Percentiles rank a stretch among this genome's conserved stretches.
Conservation (phyloP, 345 rosid genomes). For the Cardamine occulta region DNA sequence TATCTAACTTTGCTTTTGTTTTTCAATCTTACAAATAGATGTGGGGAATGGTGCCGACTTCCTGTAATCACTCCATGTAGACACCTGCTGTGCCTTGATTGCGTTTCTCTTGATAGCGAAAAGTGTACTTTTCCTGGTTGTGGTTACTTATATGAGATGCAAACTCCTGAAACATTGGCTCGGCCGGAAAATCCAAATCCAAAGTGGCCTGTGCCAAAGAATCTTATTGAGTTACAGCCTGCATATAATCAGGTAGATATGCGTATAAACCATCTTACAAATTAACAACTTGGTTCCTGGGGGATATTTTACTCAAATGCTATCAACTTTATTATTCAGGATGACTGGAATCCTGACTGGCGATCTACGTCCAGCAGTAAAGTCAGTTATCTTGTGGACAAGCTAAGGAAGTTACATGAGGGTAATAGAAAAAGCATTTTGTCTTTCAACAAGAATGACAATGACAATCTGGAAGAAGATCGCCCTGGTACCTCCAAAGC, state of each 20-base stretch:
- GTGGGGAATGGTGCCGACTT: slow-evolving; percentile 97
- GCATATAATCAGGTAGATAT: slow-evolving; percentile 82
- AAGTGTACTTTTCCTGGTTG: slow-evolving; percentile 79
- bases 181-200: slow-evolving; percentile 97
- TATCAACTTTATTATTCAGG: slow-evolving; percentile 55
- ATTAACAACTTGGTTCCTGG: slow-evolving; percentile 12
- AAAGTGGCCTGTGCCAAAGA: slow-evolving; percentile 95
- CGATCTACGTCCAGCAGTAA: slow-evolving; percentile 95
- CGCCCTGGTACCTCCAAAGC: slow-evolving; percentile 34
- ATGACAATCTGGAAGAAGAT: slow-evolving; percentile 41
- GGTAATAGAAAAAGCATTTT: slow-evolving; percentile 41
- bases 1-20: slow-evolving; percentile 29
- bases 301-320: slow-evolving; percentile 20
- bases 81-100: slow-evolving; percentile 89
- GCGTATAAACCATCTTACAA: slow-evolving; percentile 20
- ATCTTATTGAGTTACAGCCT: slow-evolving; percentile 97
- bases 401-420: slow-evolving; percentile 69
- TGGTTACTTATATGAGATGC: slow-evolving; percentile 82
- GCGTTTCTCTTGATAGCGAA: slow-evolving; percentile 76
- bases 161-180: slow-evolving; percentile 73
- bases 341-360: slow-evolving; percentile 99
- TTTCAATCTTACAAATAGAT: slow-evolving; percentile 52
- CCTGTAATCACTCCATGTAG: slow-evolving; percentile 91
- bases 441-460: slow-evolving; percentile 36
- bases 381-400: slow-evolving; percentile 76